phyloP scores from a whole-genome alignment of 768 basidiomycete genomes.

The Kwoniella botswanensis region DNA sequence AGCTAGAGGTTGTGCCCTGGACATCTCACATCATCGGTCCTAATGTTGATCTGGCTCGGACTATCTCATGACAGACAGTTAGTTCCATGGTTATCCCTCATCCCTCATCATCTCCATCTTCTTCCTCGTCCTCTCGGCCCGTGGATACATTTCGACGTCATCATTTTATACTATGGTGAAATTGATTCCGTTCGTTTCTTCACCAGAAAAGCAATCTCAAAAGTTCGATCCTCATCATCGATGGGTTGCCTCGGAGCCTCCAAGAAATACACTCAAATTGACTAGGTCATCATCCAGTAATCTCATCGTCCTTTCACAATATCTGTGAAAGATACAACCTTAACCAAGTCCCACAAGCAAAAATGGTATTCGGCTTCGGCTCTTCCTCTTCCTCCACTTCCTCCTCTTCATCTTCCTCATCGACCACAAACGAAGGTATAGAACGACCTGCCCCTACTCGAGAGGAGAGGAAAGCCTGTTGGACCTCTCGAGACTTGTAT shows the following conservation, averaged over 20 bases:
- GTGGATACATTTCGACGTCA: slow-evolving; percentile 3
- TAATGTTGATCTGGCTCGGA: not conserved
- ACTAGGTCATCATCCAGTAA: too few relatives aligned
- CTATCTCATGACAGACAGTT: not conserved
- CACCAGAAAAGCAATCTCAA: not conserved
- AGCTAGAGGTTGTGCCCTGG: not conserved
- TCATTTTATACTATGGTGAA: not conserved
- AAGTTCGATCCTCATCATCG: slow-evolving; percentile 16
- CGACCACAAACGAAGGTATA: slow-evolving; percentile 29
- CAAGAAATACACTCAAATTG: not conserved
- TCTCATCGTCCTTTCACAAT: too few relatives aligned
- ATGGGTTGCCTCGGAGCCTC: not conserved
- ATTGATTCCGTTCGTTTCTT: slow-evolving; percentile 4
- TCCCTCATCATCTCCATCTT: too few relatives aligned
- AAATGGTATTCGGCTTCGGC: slow-evolving; percentile 34
- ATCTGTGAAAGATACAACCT: too few relatives aligned
- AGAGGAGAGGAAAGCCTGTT: slow-evolving; percentile 78
- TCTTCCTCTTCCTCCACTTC: slow-evolving; percentile 42
- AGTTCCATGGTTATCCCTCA: too few relatives aligned
- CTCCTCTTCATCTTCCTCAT: slow-evolving; percentile 36
- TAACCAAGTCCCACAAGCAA: too few relatives aligned
- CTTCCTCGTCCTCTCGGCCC: not conserved
- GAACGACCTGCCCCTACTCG: slow-evolving; percentile 60
- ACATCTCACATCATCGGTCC: not conserved
- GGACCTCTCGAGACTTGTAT: slow-evolving; percentile 81